Evolutionary conservation across 1,139 yeast species (phyloP), one percentile per base, ranked within the genome.

Genomic region (Hansenula sp.): DNA sequence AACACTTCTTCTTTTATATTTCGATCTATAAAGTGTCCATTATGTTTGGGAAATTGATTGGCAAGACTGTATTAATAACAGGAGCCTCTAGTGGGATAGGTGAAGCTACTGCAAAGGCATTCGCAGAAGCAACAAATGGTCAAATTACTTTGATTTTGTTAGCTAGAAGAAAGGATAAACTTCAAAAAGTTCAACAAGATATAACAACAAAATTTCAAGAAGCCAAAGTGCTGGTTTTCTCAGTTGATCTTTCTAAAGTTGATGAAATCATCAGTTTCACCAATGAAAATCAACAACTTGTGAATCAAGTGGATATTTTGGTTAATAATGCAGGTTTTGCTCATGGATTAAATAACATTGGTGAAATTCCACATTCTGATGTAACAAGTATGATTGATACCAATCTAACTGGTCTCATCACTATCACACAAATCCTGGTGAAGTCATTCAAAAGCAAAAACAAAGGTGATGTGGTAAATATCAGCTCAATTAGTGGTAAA

Each of bases 401-500:
- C 44, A 80, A 80, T 51, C 82, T 79, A 2, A 53, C 76, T 37
- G 85, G 85, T 1, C 65, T 79, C 44, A 73, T 79, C 43, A 66
- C 73, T n/a, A 59, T 79, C 53, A 79, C 85, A 8, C 81, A 79
- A 49, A 68, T 69, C 7, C 57, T 71, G 18, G 51, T 76, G 28
- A 79, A 36, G 7, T 18, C 19, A 12, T 37, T 32, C 31, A 32
- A 35, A 10, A 10, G 9, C 3, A 41, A 16, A 18, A 35, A 41
- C 22, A 17, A n/a, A 1, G 96, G 96, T 43, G 95, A 86, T 55
- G 79, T 88, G 44, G 85, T 88, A 51, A 85, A 84, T 57, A 57
- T 88, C 47, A 95, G 96, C 12, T 84, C 95, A 2, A 82, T 87
- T 60, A 96, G 96, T 14, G 96, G 96, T 27, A 73, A 86, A 56